Base-by-base conservation (phyloP, 345 rosid genomes). In the Lumnitzera racemosa region DNA sequence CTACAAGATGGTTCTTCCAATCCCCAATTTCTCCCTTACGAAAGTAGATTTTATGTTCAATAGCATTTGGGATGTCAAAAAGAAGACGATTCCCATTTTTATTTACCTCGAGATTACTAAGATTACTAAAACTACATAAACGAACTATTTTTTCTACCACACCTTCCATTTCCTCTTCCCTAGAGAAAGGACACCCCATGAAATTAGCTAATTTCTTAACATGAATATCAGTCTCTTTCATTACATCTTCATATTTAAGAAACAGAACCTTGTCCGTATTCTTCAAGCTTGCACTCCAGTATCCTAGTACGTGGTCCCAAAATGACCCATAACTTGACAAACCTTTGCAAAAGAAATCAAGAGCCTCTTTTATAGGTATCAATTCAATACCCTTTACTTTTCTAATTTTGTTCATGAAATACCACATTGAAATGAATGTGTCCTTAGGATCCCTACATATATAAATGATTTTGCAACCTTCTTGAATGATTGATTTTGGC, bases 51-150 rank as follows among this genome's bases (percentile, higher is more conserved):
- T 48, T 11, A 13, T 24, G 53, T 59, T 59, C 15, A 43, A 47
- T 47, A 47, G 36, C 51, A 3, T 24, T 43, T 24, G 25, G 53
- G 47, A n/a, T 17, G 51, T 46, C 13, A 43, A 27, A 25, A 57
- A 43, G 20, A 20, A 20, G 61, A 25, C 46, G 47, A 29, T 47
- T 51, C 43, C 63, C 63, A 4, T 24, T 49, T 43, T 25, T 49
- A 53, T 60, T 60, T 43, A 49, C 63, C 12, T 60, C 63, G 54
- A 60, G 25, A 24, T 51, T 49, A 13, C 63, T 60, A 41, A 60
- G 13, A 25, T 49, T 60, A 43, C 49, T 46, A 12, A 60, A 49
- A 43, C 63, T 60, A 49, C 63, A 60, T 4, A 60, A n/a, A 17
- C 51, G 15, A 15, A 60, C 47, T 3, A 60, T 60, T 14, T 51